Evolutionary conservation across 1,139 yeast genomes (phyloP), one percentile per base, ranked within the genome.

Genomic region (Sugiyamaella neomexicana): DNA sequence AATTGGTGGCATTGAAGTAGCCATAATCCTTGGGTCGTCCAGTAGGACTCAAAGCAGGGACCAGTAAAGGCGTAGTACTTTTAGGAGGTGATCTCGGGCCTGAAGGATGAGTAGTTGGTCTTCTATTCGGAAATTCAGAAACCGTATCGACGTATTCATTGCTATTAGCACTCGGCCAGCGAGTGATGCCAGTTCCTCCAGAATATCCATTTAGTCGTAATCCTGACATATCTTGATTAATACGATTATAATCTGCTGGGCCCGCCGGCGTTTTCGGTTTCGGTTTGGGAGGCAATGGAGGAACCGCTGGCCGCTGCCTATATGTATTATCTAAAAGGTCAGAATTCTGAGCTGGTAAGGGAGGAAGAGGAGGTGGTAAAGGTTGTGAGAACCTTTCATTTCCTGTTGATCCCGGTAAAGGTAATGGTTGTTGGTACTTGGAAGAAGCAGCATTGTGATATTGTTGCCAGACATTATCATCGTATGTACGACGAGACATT

Each of bases 271-370:
- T n/a, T n/a, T n/a, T n/a, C n/a, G 43, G 43, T 39, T 39, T 17
- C 4, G 27, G 29, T 39, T 20, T 20, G n/a, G 34, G 62, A 16
- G 64, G 64, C 13, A 60, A 45, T 12, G 62, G 61, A 2, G 63
- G 63, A 3, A 58, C 51, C 16, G 13, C 44, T 6, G 44, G 20
- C 23, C 37, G 15, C 15, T 38, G 17, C 25, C 25, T 39, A 9
- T 10, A 36, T 10, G 9, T 15, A 6, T 8, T 15, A 3, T 36
- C 25, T 20, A 20, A 3, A 20, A 20, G 5, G 25, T 20, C 25
- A 20, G 25, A 3, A 20, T 20, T 20, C 25, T 20, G 25, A 20
- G 25, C 3, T 5, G 42, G 27, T 9, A 23, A 15, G 10, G 31
- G 46, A 17, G 46, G 46, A 9, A 31, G 46, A 42, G 46, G 46